Evolutionary conservation across 2,329 filamentous ascomycete species (phyloP), one percentile per base, ranked within the genome.

Genomic region (Hymenoscyphus salicellus): DNA sequence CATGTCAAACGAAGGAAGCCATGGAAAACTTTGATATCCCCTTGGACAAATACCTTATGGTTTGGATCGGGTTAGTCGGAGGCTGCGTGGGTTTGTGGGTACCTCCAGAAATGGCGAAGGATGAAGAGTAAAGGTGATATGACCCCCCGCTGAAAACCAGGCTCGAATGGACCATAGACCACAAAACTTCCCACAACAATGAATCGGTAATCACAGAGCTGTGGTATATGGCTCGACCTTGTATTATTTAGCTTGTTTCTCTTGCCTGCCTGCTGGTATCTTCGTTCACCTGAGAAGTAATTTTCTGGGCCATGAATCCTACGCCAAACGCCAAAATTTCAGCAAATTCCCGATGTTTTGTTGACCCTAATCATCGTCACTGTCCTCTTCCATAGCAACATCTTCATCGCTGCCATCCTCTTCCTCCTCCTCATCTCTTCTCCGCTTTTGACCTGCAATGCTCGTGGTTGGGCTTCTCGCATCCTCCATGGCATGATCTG

Each of bases 41-140:
- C 74, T 80, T 82, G 75, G 78, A 88, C 72, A 82, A 88, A 72
- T 98, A 98, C 80, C 82, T 98, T 73, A 85, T 92, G 78, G 79
- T 92, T 63, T 98, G 94, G 93, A 82, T 97, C 67, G 93, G 93
- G n/a, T 80, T 96, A 64, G 86, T 96, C 55, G 94, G 93, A 65
- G 86, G 86, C 60, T 89, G 87, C 70, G 89, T 97, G 49, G 91
- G 92, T 64, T 81, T 98, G 69, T 87, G 87, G 83, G 81, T 96
- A 68, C 91, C 92, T 64, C 84, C 85, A 73, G 86, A 89, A 74
- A 84, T 94, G 84, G 84, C 82, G 17, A 23, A 63, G 41, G 57
- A 33, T 26, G 32, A 38, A 17, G 36, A 46, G 60, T 33, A 56
- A 5, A 56, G 23, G 26, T 30, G 55, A 33, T 61, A 16, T 52